phyloP scores from a whole-genome alignment of 2,329 filamentous ascomycete species.

The Colletotrichum cordylinicola region DNA sequence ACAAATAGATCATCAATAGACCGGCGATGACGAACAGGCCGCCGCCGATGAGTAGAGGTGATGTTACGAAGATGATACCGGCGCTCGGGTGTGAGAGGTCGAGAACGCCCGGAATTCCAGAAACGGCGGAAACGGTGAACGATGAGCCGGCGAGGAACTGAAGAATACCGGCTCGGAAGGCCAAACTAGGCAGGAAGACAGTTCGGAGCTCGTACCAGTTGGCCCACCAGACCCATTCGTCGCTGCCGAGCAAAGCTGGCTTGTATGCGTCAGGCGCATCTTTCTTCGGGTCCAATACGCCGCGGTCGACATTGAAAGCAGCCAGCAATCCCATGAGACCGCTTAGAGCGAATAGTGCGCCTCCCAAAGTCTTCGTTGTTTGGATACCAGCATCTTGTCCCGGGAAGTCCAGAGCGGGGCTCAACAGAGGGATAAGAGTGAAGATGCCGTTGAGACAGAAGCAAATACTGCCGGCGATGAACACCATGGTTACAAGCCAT shows the following conservation, averaged over 20 bases:
- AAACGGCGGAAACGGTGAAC: constrained; percentile 12
- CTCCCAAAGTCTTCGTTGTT: neutral
- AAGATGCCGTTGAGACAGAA: constrained; percentile 11
- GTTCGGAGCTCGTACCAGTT: neutral
- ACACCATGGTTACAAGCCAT: constrained; percentile 16
- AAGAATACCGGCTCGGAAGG: constrained; percentile 12
- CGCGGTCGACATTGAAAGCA: constrained; percentile 15
- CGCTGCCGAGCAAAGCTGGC: constrained; percentile 8
- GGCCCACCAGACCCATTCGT: constrained; percentile 10
- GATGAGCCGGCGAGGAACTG: constrained; percentile 3
- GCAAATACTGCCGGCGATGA: neutral
- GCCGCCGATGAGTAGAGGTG: constrained; percentile 13
- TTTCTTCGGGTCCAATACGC: constrained; percentile 1
- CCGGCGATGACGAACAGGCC: constrained; percentile 11
- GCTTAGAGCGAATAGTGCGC: neutral
- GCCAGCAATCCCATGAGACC: constrained; percentile 6
- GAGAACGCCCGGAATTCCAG: constrained; percentile 4
- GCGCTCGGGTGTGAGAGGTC: constrained; percentile 11
- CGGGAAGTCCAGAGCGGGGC: neutral
- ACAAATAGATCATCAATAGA: constrained; percentile 3
- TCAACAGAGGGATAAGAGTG: neutral
- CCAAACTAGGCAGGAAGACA: neutral
- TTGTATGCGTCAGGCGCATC: constrained; percentile 13
- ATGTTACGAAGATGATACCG: constrained; percentile 7
- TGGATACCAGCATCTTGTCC: neutral